Evolutionary conservation across 495 filamentous ascomycete species (phyloP).

Genomic region (Evansstolkia leycettana): DNA sequence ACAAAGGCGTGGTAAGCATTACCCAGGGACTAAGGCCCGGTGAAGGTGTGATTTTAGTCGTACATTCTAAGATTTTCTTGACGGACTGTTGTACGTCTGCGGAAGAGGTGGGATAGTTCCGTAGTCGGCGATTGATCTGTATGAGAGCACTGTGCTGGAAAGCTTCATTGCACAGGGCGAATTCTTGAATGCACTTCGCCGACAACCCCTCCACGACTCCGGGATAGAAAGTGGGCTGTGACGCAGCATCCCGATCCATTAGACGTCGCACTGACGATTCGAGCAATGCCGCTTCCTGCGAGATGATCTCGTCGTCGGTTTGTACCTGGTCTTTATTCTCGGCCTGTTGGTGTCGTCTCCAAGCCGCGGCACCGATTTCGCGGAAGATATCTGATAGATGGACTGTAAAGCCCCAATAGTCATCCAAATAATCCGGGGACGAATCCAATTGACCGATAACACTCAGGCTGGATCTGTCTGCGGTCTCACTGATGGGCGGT

Average conservation of each 20-base stretch:
- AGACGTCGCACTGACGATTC: slow-evolving; percentile 24
- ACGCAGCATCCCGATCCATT: slow-evolving; percentile 21
- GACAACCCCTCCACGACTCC: slow-evolving; percentile 26
- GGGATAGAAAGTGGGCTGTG: slow-evolving; percentile 27
- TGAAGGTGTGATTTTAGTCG: slow-evolving; percentile 28
- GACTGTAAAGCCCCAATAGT: slow-evolving; percentile 37
- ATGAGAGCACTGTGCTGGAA: slow-evolving; percentile 36
- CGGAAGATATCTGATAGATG: slow-evolving; percentile 29
- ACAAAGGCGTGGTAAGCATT: slow-evolving; percentile 34
- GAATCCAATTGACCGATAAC: slow-evolving; percentile 6
- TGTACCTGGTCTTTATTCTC: slow-evolving; percentile 8
- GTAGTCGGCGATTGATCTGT: slow-evolving; percentile 30
- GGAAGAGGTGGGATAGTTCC: slow-evolving; percentile 21
- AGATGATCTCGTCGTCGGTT: slow-evolving; percentile 4
- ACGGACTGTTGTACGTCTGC: slow-evolving; percentile 28
- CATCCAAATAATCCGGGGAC: slow-evolving; percentile 30
- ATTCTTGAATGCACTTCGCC: slow-evolving; percentile 20
- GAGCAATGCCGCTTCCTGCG: slow-evolving; percentile 19
- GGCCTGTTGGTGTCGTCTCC: slow-evolving; percentile 19
- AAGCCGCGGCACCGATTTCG: slow-evolving; percentile 29
- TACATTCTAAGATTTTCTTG: slow-evolving; percentile 29
- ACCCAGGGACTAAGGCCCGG: slow-evolving; percentile 33
- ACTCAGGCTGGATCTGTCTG: slow-evolving; percentile 9
- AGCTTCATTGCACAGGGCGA: slow-evolving; percentile 34
- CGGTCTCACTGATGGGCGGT: slow-evolving; percentile 25